Evolutionary conservation across 768 basidiomycete genomes (phyloP), one percentile per base, ranked within the genome.

Genomic region (Dendrothele bispora): DNA sequence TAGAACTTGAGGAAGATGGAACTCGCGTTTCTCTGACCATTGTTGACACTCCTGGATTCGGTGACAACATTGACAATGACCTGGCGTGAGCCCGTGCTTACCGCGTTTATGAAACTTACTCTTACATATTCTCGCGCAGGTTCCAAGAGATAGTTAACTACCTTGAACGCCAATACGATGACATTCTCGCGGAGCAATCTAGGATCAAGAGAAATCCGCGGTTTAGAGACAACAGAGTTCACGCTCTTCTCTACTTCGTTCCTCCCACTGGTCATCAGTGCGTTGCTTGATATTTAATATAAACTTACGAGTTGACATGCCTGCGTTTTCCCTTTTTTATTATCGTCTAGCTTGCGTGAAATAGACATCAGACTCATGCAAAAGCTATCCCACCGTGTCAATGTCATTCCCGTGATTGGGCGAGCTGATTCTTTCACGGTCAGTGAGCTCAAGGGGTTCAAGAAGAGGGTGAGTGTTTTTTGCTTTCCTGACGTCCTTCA

Each of bases 351-450:
- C 7, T 71, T 95, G 50, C 76, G 91, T 46, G 92, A 95, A 68
- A 89, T 95, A 76, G 92, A 95, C 63, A 91, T 95, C 49, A 90
- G 90, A 66, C 78, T 94, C 48, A 95, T 95, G 92, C 80, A 85
- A 54, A 82, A 88, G 45, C 79, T 94, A 39, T 89, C 91, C 8
- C 89, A 89, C 24, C 84, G 90, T 46, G 91, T 92, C 66, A 95
- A 95, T 63, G 91, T 95, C 59, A 95, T 95, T 57, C 92, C 92
- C 22, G 89, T 93, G 57, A 83, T 86, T 58, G 92, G 92, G 51
- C 90, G 91, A 63, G 82, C 89, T 1, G 92, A 95, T 64, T 82
- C 88, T n/a, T 69, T 95, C 54, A 93, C 91, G 6, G 81, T 84
- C 3, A 74, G 69, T 53, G 92, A 95, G 70, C 74, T 94, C 27